These are phyloP conservation scores for Oxytropis ochrocephala DNA, from an alignment of 306 rosid genomes.

Conservation along the genomic window DNA sequence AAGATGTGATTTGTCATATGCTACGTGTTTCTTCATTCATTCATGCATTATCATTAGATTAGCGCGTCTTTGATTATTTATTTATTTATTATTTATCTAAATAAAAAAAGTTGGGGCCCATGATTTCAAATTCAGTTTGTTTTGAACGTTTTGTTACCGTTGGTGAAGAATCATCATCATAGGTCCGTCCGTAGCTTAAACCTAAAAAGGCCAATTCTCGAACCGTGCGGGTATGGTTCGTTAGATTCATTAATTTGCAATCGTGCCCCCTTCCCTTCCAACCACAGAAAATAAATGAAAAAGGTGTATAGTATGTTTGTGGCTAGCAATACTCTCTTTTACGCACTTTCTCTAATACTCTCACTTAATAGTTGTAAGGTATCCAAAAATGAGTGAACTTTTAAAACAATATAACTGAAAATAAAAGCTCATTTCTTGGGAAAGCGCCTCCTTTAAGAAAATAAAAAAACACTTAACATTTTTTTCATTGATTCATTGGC, in stretches of 20 bases:
- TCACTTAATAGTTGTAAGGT: too few species aligned
- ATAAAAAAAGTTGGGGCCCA: conserved; percentile 33
- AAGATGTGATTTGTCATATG: background rate
- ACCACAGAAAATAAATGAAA: background rate
- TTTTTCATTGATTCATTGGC: too few species aligned
- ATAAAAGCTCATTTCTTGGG: too few species aligned
- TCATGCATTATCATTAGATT: background rate
- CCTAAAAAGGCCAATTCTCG: background rate
- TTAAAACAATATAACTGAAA: too few species aligned
- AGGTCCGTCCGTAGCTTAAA: conserved; percentile 39
- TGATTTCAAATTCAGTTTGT: conserved; percentile 26
- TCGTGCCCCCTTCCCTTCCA: conserved; percentile 3
- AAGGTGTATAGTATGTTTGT: conserved; percentile 6
- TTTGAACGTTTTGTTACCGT: conserved; percentile 40
- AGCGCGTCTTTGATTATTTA: background rate
- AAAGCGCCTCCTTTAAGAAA: too few species aligned
- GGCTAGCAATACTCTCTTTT: too few species aligned
- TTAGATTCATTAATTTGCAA: conserved; percentile 16
- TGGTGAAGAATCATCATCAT: conserved; percentile 30
- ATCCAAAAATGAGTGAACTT: too few species aligned
- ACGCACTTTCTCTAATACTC: too few species aligned
- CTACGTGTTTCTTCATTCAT: too few species aligned
- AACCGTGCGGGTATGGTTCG: conserved; percentile 11
- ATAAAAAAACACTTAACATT: too few species aligned
- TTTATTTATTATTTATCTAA: too few species aligned